phyloP scores from a whole-genome alignment of 2,329 filamentous ascomycete genomes.

The Penicillium corylophilum region DNA sequence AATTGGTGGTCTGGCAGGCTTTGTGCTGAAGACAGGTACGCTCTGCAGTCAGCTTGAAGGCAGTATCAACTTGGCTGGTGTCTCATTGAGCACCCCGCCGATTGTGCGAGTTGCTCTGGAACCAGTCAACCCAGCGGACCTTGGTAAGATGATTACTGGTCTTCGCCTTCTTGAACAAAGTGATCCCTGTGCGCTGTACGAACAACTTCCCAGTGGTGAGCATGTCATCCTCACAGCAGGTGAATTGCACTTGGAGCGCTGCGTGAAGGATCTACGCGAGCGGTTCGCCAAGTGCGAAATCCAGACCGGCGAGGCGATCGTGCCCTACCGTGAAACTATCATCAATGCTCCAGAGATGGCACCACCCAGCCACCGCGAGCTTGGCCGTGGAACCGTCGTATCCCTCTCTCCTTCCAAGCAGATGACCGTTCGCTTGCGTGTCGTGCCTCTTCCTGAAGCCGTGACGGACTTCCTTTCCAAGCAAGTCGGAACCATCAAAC shows the following conservation, averaged over 20 bases:
- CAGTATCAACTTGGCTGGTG: constrained; percentile 84
- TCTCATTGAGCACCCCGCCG: constrained; percentile 76
- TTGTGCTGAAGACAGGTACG: constrained; percentile 93
- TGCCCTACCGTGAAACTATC: constrained; percentile 92
- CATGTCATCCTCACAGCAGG: constrained; percentile 93
- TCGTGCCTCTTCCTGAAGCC: constrained; percentile 72
- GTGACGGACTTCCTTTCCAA: constrained; percentile 85
- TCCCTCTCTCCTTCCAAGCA: constrained; percentile 81
- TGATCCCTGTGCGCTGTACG: constrained; percentile 93
- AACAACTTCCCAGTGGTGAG: constrained; percentile 87
- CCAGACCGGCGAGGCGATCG: constrained; percentile 88
- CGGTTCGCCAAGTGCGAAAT: constrained; percentile 93
- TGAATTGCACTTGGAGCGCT: constrained; percentile 90
- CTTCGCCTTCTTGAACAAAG: constrained; percentile 86
- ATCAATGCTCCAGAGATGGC: constrained; percentile 89
- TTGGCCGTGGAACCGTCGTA: constrained; percentile 78
- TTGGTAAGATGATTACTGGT: constrained; percentile 92
- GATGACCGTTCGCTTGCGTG: constrained; percentile 71
- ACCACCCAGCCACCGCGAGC: constrained; percentile 76
- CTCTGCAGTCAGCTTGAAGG: constrained; percentile 85
- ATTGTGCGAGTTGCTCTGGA: constrained; percentile 97
- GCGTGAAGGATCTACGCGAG: constrained; percentile 87
- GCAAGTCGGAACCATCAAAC: constrained; percentile 75
- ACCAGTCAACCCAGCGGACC: constrained; percentile 81
- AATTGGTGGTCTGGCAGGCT: constrained; percentile 85